Conservation (phyloP, 441 rosid genomes). For the Euphorbia celastroides region DNA sequence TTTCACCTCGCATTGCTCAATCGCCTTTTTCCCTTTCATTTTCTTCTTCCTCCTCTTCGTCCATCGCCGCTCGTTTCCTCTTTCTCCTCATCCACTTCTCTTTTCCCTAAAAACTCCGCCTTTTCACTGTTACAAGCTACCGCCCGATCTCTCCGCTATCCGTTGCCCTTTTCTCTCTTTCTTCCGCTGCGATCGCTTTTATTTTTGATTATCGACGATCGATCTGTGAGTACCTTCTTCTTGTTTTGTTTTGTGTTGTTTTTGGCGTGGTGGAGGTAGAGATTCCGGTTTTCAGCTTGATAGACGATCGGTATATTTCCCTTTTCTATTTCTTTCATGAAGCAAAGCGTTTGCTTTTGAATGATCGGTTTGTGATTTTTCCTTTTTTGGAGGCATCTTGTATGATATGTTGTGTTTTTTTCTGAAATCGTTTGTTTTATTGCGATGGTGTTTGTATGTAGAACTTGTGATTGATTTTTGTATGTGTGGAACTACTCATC, state of each 20-base stretch:
- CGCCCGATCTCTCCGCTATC: conserved; percentile 22
- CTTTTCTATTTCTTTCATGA: neutral
- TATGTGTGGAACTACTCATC: neutral
- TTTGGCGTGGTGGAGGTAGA: neutral
- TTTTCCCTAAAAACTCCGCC: neutral
- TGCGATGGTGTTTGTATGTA: neutral
- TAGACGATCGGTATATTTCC: conserved; percentile 23
- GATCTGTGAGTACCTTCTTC: conserved; percentile 31
- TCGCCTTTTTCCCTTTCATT: neutral
- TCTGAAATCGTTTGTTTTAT: neutral
- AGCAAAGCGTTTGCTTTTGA: neutral
- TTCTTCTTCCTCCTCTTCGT: neutral
- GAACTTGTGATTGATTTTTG: conserved; percentile 10
- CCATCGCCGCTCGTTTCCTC: neutral
- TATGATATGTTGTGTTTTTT: neutral
- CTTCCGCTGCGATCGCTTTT: conserved; percentile 15
- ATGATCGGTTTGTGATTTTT: conserved; percentile 26
- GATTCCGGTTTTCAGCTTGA: conserved; percentile 7
- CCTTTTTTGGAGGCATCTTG: conserved; percentile 15
- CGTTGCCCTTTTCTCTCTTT: conserved; percentile 11
- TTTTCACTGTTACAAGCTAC: conserved; percentile 6
- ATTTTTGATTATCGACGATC: conserved; percentile 22
- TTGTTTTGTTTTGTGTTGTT: neutral
- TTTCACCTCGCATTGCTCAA: conserved; percentile 1
- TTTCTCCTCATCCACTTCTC: neutral